Evolutionary conservation across 176 grass and related monocot genomes (phyloP), one percentile per base, ranked within the genome.

Genomic region (Avena insularis): DNA sequence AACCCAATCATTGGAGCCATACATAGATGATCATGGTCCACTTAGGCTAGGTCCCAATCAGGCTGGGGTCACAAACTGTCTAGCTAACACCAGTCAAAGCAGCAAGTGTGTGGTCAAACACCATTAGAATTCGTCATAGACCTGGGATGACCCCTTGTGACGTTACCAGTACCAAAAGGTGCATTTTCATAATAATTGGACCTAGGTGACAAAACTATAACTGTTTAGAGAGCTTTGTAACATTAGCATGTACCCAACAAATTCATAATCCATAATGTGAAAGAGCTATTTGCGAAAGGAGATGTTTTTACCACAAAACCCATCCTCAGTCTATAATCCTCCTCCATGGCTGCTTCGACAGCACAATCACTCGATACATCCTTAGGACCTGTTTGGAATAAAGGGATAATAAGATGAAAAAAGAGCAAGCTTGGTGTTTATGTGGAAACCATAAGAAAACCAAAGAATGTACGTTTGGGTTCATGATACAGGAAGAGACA

Each of bases 261-360:
- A 74, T 74, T 49, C n/a, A 49, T 74, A 74, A 14, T 74, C 45
- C n/a, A 25, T 48, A 49, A 48, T 74, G 20, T 23, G 20, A 25
- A 25, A 74, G n/a, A 25, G 11, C 11, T 48, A 74, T 74, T 74
- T 14, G 46, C 2, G 2, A 49, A 48, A 46, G 10, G n/a, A 49
- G 2, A 4, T 74, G 11, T 48, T 74, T 25, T 48, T 74, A 74
- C 71, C 71, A 74, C 69, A 72, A 72, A 72, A 72, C 69, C 69
- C 69, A 45, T 71, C 19, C 19, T 72, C 69, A 72, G 5, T 1
- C 12, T 74, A 21, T 74, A 74, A 48, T 48, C 71, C 71, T 73
- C 19, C 69, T 48, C 70, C 43, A 25, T 13, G 71, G 43, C 19
- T 48, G 20, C 71, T 74, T 74, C 13, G 27, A 66, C 5, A 13